Conservation (phyloP, 2,329 filamentous ascomycete species). For the Incumbomyces lentus region DNA sequence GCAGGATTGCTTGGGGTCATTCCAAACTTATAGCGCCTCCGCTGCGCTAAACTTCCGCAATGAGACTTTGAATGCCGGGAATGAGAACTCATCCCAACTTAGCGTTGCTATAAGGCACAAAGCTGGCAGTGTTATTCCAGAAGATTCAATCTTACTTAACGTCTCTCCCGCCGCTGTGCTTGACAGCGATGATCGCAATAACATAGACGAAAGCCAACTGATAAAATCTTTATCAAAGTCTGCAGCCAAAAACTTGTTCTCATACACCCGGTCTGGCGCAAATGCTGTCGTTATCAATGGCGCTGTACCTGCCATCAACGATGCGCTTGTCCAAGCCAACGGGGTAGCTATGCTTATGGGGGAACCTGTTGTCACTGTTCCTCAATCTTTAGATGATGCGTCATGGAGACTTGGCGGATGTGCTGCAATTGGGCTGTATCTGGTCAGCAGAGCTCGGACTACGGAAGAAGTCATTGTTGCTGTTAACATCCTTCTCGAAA, state of each 20-base stretch:
- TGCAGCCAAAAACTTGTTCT: conserved; percentile 57
- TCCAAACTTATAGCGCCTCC: conserved; percentile 92
- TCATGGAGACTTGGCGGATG: conserved; percentile 91
- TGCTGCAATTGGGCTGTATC: conserved; percentile 69
- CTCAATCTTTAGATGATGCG: conserved; percentile 80
- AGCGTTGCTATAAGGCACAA: conserved; percentile 77
- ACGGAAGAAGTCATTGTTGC: conserved; percentile 63
- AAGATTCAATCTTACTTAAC: conserved; percentile 71
- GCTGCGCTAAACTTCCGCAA: conserved; percentile 84
- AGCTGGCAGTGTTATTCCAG: conserved; percentile 69
- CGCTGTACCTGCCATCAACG: conserved; percentile 75
- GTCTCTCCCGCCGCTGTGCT: conserved; percentile 72
- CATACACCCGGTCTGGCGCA: conserved; percentile 61
- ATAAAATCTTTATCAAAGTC: conserved; percentile 65
- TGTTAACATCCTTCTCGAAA: conserved; percentile 73
- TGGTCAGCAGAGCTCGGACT: conserved; percentile 66
- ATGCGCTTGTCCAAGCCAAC: conserved; percentile 70
- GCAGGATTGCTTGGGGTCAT: conserved; percentile 88
- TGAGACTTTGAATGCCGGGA: conserved; percentile 78
- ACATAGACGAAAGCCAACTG: conserved; percentile 60
- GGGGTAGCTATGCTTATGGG: conserved; percentile 77
- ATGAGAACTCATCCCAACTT: conserved; percentile 85
- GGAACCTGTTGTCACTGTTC: conserved; percentile 67
- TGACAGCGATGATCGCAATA: conserved; percentile 66
- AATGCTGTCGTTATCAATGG: conserved; percentile 79